phyloP scores from a whole-genome alignment of 495 filamentous ascomycete species.

The Penicillium coprophilum region DNA sequence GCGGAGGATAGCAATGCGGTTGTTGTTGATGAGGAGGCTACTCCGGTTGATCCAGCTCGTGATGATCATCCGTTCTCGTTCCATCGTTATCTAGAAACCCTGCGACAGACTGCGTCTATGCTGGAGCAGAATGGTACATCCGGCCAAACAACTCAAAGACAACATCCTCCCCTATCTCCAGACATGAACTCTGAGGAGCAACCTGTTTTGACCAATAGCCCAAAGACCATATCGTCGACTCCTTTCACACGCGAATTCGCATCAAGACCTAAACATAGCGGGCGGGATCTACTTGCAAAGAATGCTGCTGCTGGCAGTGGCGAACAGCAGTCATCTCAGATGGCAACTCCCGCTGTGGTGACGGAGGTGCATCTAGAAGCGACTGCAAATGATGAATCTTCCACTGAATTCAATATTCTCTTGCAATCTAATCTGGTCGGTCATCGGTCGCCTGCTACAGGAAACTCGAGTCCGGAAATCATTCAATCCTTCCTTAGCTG shows the following conservation, averaged over 20 bases:
- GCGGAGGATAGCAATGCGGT: conserved; percentile 31
- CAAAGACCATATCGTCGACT: conserved; percentile 1
- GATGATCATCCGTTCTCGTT: conserved; percentile 34
- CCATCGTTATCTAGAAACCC: conserved; percentile 37
- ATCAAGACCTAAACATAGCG: conserved; percentile 30
- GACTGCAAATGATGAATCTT: conserved; percentile 24
- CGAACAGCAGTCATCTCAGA: conserved; percentile 16
- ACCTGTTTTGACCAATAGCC: not conserved
- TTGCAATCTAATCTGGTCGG: not conserved
- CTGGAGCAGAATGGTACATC: conserved; percentile 14
- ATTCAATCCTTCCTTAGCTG: conserved; percentile 41
- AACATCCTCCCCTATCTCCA: conserved; percentile 16
- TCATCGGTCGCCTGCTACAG: not conserved
- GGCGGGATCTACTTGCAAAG: conserved; percentile 34
- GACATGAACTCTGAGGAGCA: not conserved
- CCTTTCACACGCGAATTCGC: conserved; percentile 35
- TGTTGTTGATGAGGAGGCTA: conserved; percentile 38
- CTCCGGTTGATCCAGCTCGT: conserved; percentile 24
- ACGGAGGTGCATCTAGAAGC: conserved; percentile 45
- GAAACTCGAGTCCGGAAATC: conserved; percentile 19
- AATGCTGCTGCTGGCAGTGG: conserved; percentile 10
- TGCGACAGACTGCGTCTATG: conserved; percentile 23
- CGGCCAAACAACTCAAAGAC: conserved; percentile 10
- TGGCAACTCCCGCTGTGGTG: conserved; percentile 41
- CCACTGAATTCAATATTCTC: not conserved